Evolutionary conservation across 2,329 filamentous ascomycete genomes (phyloP).

Genomic region (Tolypocladium capitatum): DNA sequence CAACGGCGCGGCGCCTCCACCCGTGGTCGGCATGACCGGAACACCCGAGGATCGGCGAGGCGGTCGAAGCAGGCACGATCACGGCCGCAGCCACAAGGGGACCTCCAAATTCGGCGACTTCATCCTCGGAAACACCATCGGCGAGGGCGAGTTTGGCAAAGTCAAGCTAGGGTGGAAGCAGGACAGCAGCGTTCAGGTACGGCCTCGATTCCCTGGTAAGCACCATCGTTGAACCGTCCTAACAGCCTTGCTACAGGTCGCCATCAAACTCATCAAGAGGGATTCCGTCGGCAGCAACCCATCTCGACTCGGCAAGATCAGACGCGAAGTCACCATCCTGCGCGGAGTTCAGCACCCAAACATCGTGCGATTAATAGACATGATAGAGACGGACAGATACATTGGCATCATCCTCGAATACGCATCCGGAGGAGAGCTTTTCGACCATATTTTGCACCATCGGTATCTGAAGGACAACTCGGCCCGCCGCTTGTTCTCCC

Average conservation of each 20-base stretch:
- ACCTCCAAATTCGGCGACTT: constrained; percentile 85
- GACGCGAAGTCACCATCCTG: constrained; percentile 89
- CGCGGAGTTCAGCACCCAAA: constrained; percentile 84
- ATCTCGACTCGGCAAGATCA: constrained; percentile 85
- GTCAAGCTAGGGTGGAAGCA: constrained; percentile 98
- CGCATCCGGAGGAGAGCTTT: constrained; percentile 90
- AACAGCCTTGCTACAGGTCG: constrained; percentile 46
- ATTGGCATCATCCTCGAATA: constrained; percentile 99
- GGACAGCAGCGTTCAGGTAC: constrained; percentile 73
- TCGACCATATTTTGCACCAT: constrained; percentile 96
- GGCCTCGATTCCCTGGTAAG: constrained; percentile 3
- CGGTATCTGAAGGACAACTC: constrained; percentile 90
- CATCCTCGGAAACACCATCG: constrained; percentile 86
- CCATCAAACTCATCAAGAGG: constrained; percentile 93
- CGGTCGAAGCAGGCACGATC: constrained; percentile 46
- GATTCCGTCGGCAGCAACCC: constrained; percentile 83
- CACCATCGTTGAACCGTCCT: constrained; percentile 1
- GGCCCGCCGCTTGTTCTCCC: constrained; percentile 82
- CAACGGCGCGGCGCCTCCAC: constrained; percentile 29
- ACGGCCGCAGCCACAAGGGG: constrained; percentile 44
- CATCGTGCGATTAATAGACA: constrained; percentile 92
- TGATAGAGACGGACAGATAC: constrained; percentile 94
- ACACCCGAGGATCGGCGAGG: constrained; percentile 34
- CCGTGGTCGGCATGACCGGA: constrained; percentile 29
- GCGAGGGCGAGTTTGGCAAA: constrained; percentile 97